Evolutionary conservation across 2,329 filamentous ascomycete genomes (phyloP), one percentile per base, ranked within the genome.

Genomic region (Talaromyces atroroseus): DNA sequence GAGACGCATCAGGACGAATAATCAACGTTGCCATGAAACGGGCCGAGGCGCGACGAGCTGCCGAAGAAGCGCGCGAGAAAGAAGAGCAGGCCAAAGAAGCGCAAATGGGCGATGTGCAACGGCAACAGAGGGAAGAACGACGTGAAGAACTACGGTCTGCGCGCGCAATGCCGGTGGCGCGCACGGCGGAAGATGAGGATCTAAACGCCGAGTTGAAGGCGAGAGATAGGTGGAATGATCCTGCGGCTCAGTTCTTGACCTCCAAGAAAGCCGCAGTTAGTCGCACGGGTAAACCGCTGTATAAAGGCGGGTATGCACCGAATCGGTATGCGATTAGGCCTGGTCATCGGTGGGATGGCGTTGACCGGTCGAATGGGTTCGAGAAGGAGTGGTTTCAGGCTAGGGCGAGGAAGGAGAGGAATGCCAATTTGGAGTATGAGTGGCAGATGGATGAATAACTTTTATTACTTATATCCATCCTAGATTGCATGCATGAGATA

Each of bases 291-390:
- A 84, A 81, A 62, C 89, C 87, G 3, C 70, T 88, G 4, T 99
- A 97, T 70, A 77, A 84, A 59, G 94, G 92, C 0, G 81, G 86
- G 0, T 89, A 88, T 56, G 82, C 89, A 66, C 94, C 94, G 46
- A 99, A 99, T 78, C 82, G 94, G 20, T 97, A 97, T 75, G 90
- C 89, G 1, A 97, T 99, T 60, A 81, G 87, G 59, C 94, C 94
- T 0, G 95, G 94, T 0, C 90, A 95, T 76, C 80, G 90, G 62
- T 99, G 94, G 94, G 94, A 99, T 78, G 94, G 95, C 5, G 94
- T 99, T 18, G 94, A 99, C 77, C 81, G 94, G 62, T 81, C 90
- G 20, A 99, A 90, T 74, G 92, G 92, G 0, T 97, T 96, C 69
- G 94, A 99, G 76, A 88, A 84, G 60, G 87, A 96, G 68, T 88